Base-by-base conservation (phyloP, 768 basidiomycete species). In the Suillus americanus region DNA sequence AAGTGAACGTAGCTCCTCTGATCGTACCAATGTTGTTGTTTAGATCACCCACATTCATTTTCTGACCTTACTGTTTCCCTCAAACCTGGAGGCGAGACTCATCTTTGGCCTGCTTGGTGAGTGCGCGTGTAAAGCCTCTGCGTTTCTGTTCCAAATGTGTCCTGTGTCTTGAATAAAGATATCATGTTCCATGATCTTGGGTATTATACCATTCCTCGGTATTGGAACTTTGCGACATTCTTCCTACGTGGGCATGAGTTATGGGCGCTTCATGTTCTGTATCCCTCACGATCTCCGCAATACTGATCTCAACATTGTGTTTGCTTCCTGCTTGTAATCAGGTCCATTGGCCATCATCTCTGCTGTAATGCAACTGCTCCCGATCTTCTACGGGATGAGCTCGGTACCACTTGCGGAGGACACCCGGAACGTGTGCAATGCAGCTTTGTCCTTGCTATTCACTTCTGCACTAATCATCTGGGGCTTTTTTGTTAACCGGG, bases 41-140 rank as follows among this genome's bases (percentile, higher is more conserved):
- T 72, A 98, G 94, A 91, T 95, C 59, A 97, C 97, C 0, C 96
- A 99, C 74, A 97, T 99, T 59, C 97, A 99, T 75, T 98, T 99
- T 76, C 82, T 99, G 62, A 97, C 97, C 8, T 83, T 99, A 13
- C 82, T 99, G 12, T 99, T 93, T 74, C 97, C 97, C 8, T 98
- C 97, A 25, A 80, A 85, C 30, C 84, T 97, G 28, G 97, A 99
- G 79, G 90, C 88, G 4, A 80, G 89, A 40, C 85, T 99, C 45
- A 94, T 99, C 55, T 90, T 94, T 71, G 79, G 86, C 48, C 82
- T 98, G 12, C 85, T 99, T 20, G 94, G 90, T 89, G 67, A 46
- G 82, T 79, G 25, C n/a, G 10, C 33, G 12, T 45, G 18, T 10
- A 13, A 45, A 41, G 16, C 38, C 10, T 9, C 20, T 25, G 18